Evolutionary conservation across 2,329 filamentous ascomycete species (phyloP), one percentile per base, ranked within the genome.

Genomic region (Ascochyta clinopodiicola): DNA sequence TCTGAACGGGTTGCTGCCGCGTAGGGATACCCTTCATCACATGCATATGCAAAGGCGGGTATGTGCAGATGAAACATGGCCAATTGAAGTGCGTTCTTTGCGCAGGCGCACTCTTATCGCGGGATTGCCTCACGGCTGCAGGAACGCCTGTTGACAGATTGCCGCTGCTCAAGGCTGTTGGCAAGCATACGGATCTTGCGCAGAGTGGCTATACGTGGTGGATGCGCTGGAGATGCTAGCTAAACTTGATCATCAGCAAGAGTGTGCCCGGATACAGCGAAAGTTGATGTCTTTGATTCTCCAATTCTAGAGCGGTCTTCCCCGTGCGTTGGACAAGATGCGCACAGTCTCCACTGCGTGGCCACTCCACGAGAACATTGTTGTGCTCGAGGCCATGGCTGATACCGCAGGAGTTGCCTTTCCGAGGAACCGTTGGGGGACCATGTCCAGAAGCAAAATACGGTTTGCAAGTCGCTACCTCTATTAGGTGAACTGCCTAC

Each of bases 31-130:
- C 60, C 65, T 67, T 61, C 61, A 71, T 72, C 65, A 72, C 71
- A 72, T 59, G 71, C 72, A 75, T 73, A 73, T 74, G 72, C 71
- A 74, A 56, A 60, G 57, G 63, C 72, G 72, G 72, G 71, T 71
- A 62, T 48, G 56, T 74, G 69, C 72, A 74, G 64, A 39, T 61
- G 47, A 51, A 60, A 68, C 65, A 52, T 56, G 51, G 22, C 71
- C 72, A 73, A 73, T 73, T 56, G 59, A 36, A 15, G 36, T 39
- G 38, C 50, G 34, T 42, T 36, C 17, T 17, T 38, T 31, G 40
- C 50, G 51, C 61, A 67, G 67, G 68, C 58, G 48, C 52, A 59
- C 49, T 60, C 65, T 63, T 61, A 64, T 66, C 62, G 71, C 70
- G 70, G 69, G 66, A 71, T 66, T 61, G 63, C 69, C 69, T 69